phyloP scores from a whole-genome alignment of 108 stramenopile species.

The Aureococcus anophagefferens region DNA sequence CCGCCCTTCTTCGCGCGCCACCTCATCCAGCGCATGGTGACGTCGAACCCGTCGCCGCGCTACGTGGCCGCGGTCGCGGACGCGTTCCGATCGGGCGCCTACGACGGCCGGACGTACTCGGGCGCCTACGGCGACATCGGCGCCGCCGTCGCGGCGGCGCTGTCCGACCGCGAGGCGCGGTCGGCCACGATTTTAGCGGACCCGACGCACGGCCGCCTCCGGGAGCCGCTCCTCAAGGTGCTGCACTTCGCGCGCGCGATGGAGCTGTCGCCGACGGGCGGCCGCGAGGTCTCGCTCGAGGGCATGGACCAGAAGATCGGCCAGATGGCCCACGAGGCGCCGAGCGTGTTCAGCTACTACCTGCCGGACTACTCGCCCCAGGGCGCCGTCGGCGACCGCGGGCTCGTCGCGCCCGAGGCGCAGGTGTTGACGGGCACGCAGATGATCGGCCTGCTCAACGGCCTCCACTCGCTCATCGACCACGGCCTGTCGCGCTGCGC shows the following conservation, averaged over 20 bases:
- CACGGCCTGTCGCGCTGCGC: conserved; percentile 37
- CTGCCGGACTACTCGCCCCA: conserved; percentile 33
- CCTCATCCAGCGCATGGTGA: conserved; percentile 53
- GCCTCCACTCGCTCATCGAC: conserved; percentile 37
- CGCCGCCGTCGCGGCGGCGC: conserved; percentile 48
- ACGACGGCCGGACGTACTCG: conserved; percentile 31
- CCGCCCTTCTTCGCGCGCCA: conserved; percentile 52
- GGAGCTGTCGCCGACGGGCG: conserved; percentile 25
- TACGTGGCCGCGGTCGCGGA: conserved; percentile 36
- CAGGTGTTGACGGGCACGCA: conserved; percentile 31
- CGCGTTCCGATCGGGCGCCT: conserved; percentile 44
- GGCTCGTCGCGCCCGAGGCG: conserved; percentile 41
- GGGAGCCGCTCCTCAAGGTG: conserved; percentile 50
- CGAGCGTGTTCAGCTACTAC: conserved; percentile 54
- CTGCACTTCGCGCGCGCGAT: conserved; percentile 41
- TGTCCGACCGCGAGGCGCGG: conserved; percentile 49
- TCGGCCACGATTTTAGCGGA: conserved; percentile 38
- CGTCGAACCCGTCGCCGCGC: conserved; percentile 57
- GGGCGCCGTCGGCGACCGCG: not conserved
- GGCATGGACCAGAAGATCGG: conserved; percentile 35
- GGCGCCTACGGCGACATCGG: conserved; percentile 53
- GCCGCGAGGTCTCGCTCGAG: conserved; percentile 11
- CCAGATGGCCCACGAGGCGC: conserved; percentile 38
- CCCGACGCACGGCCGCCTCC: conserved; percentile 33
- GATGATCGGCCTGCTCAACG: conserved; percentile 34